Evolutionary conservation across 2,329 filamentous ascomycete genomes (phyloP), one percentile per base, ranked within the genome.

Genomic region (Colletotrichum caudatum): DNA sequence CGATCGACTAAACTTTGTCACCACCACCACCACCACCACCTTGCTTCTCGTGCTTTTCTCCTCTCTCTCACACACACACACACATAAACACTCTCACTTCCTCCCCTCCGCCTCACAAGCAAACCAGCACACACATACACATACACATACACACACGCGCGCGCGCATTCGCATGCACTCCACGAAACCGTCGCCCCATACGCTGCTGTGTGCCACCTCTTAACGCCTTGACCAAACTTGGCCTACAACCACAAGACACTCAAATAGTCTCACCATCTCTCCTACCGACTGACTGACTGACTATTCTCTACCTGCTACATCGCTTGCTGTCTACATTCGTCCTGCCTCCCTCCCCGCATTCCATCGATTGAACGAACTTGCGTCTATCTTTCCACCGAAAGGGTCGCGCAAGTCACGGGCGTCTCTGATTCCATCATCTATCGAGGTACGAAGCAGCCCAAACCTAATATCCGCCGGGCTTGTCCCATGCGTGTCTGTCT

Each of bases 1-100:
- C 64, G 65, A 72, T 64, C 46, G 48, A 72, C 58, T 50, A 23
- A 60, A 69, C 69, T 69, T 64, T 69, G 64, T 68, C 69, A 71
- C 64, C 58, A 68, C 56, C 58, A 48, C 58, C 58, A 48, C 58
- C 37, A 53, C 23, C 50, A 53, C 51, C 29, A 50, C 35, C 33
- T 35, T 41, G 20, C 48, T 26, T 64, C 56, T 57, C 50, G 53
- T 60, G 58, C 56, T 37, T 62, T 35, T 39, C 54, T 48, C 26
- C 29, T 29, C 18, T 16, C 9, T 41, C 33, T 39, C 18, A 56
- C 48, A 39, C 44, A 20, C 14, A 37, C 23, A 37, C 20, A 56
- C 29, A 37, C 12, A n/a, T 20, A 5, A n/a, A 48, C n/a, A 8
- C 46, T 12, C 46, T n/a, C 46, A n/a, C 44, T 9, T 29, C 18